Percentiles rank a stretch among this genome's conserved stretches.
These are phyloP conservation scores for Tricholoma terreum DNA, from an alignment of 768 basidiomycete genomes.

Conservation along the genomic window DNA sequence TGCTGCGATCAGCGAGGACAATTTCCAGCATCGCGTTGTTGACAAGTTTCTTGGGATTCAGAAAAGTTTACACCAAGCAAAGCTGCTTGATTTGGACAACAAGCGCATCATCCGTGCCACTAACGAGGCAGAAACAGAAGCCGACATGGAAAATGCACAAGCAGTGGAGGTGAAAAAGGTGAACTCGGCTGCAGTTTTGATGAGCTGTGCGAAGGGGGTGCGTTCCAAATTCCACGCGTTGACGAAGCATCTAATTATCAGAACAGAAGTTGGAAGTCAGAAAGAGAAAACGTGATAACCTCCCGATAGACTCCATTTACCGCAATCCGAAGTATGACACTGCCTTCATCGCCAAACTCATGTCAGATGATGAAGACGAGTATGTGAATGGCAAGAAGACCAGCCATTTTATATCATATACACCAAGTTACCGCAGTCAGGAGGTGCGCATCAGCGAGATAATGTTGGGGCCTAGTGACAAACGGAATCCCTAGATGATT, in stretches of 20 bases:
- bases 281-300: not conserved
- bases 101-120: not conserved
- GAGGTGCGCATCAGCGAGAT: not conserved
- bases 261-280: constrained; percentile 15
- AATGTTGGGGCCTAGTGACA: not conserved
- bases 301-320: constrained; percentile 4
- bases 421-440: not conserved
- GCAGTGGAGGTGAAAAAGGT: not conserved
- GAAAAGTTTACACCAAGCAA: not conserved
- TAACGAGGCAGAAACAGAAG: not conserved
- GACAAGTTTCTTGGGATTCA: constrained; percentile 1
- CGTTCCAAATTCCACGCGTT: not conserved
- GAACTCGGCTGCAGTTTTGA: not conserved
- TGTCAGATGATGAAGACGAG: constrained; percentile 20
- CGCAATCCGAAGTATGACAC: constrained; percentile 9
- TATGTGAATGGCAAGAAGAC: constrained; percentile 4
- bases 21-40: not conserved
- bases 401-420: not conserved
- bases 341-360: constrained; percentile 8
- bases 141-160: not conserved
- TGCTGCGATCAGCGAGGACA: not conserved
- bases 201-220: not conserved
- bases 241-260: not conserved
- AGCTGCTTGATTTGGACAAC: not conserved
- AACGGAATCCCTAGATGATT: constrained; percentile 1